phyloP scores from a whole-genome alignment of 1,139 yeast species.

The Pichia norvegensis region DNA sequence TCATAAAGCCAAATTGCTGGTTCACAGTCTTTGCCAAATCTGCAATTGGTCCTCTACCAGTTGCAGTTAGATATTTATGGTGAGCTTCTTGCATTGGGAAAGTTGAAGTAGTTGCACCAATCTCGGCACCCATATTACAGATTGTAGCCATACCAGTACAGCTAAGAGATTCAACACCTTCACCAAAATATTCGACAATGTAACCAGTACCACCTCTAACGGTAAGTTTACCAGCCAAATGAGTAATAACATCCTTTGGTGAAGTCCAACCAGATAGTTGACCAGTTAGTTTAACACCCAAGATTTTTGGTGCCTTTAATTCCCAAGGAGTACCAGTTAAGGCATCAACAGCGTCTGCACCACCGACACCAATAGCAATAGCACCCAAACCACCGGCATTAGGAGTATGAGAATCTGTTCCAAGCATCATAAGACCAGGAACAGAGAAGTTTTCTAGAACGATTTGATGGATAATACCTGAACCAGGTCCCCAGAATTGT shows the following conservation, averaged over 20 bases:
- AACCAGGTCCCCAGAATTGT: conserved; percentile 98
- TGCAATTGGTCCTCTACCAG: conserved; percentile 76
- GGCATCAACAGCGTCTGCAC: conserved; percentile 98
- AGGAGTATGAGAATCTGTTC: conserved; percentile 96
- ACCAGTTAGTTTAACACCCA: conserved; percentile 91
- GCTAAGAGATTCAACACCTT: conserved; percentile 76
- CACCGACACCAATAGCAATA: conserved; percentile 97
- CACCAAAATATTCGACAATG: conserved; percentile 93
- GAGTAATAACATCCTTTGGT: conserved; percentile 91
- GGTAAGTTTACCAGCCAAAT: conserved; percentile 81
- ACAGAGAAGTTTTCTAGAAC: conserved; percentile 91
- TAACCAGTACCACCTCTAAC: conserved; percentile 98
- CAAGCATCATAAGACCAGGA: conserved; percentile 93
- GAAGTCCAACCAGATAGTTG: conserved; percentile 84
- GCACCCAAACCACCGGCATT: conserved; percentile 98
- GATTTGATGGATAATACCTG: conserved; percentile 96
- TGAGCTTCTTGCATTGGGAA: conserved; percentile 94
- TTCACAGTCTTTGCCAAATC: conserved; percentile 67
- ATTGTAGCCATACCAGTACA: conserved; percentile 99
- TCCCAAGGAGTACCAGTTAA: conserved; percentile 99
- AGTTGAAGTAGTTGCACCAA: conserved; percentile 95
- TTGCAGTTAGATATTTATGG: conserved; percentile 68
- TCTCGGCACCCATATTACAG: conserved; percentile 99
- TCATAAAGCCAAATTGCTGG: conserved; percentile 50
- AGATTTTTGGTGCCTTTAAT: conserved; percentile 86